These are phyloP conservation scores for Polyrhizophydium stewartii DNA, from an alignment of 371 early-diverging fungal species.

Conservation along the genomic window DNA sequence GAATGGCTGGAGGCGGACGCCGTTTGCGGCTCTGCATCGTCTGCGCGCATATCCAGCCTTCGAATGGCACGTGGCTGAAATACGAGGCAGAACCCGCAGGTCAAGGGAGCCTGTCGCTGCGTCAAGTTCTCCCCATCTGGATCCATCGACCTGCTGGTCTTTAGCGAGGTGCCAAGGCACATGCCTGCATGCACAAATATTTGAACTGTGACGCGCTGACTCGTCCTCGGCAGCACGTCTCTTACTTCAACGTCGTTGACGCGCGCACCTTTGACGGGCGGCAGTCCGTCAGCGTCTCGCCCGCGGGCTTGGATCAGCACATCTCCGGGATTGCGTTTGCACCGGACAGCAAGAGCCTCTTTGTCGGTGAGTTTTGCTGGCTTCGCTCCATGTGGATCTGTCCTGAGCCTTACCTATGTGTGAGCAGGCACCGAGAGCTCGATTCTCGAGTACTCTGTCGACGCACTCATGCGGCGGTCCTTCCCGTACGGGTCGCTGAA, in stretches of 20 bases:
- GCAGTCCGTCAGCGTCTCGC: conserved; percentile 59
- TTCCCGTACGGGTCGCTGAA: conserved; percentile 48
- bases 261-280: conserved; percentile 74
- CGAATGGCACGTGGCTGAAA: too few species aligned
- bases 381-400: neutral
- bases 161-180: conserved; percentile 59
- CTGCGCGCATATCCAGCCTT: too few species aligned
- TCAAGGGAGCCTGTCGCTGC: conserved; percentile 78
- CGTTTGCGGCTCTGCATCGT: too few species aligned
- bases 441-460: conserved; percentile 48
- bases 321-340: conserved; percentile 76
- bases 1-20: too few species aligned
- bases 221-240: conserved; percentile 56
- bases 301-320: conserved; percentile 59
- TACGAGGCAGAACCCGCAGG: conserved; percentile 48
- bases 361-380: conserved; percentile 60
- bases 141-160: conserved; percentile 75
- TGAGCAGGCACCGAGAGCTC: conserved; percentile 36
- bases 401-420: neutral
- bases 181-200: neutral
- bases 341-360: conserved; percentile 69
- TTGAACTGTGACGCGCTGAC: neutral
- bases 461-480: conserved; percentile 40
- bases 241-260: conserved; percentile 80
- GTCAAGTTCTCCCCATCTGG: conserved; percentile 80